phyloP scores from a whole-genome alignment of 495 filamentous ascomycete genomes.

The Penicillium daleae region DNA sequence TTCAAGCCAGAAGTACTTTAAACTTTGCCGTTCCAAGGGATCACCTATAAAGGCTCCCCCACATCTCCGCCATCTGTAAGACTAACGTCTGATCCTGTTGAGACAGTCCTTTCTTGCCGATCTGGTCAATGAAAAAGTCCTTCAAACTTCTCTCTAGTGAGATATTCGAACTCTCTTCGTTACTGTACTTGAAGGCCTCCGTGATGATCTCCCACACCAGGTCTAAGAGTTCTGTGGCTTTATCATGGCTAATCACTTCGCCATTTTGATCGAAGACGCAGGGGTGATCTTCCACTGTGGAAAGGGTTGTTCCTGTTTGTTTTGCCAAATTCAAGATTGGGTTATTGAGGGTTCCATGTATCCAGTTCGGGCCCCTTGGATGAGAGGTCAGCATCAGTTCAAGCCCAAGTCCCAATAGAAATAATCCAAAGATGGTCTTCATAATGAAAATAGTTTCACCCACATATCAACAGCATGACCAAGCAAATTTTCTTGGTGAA shows the following conservation, averaged over 20 bases:
- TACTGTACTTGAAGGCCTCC: neutral
- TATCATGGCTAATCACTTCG: neutral
- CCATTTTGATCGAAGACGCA: neutral
- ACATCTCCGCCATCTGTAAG: slow-evolving; percentile 6
- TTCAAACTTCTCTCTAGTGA: neutral
- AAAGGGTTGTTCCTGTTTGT: neutral
- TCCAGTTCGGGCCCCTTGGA: neutral
- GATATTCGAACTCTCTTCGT: neutral
- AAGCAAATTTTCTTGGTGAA: neutral
- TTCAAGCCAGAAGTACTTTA: slow-evolving; percentile 1
- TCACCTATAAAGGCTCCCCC: slow-evolving; percentile 3
- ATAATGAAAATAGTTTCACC: neutral
- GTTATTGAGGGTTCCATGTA: neutral
- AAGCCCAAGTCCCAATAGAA: neutral
- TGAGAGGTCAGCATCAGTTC: neutral
- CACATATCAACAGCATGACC: neutral
- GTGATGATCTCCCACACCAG: neutral
- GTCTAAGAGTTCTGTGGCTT: neutral
- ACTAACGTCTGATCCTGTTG: neutral
- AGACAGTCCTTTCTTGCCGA: neutral
- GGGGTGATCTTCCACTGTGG: neutral
- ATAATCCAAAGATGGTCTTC: neutral
- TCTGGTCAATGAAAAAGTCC: neutral
- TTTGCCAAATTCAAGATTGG: neutral
- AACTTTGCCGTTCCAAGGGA: neutral